Evolutionary conservation across 805 yeast species (phyloP), one percentile per base, ranked within the genome.

Genomic region (Candida glaebosa): DNA sequence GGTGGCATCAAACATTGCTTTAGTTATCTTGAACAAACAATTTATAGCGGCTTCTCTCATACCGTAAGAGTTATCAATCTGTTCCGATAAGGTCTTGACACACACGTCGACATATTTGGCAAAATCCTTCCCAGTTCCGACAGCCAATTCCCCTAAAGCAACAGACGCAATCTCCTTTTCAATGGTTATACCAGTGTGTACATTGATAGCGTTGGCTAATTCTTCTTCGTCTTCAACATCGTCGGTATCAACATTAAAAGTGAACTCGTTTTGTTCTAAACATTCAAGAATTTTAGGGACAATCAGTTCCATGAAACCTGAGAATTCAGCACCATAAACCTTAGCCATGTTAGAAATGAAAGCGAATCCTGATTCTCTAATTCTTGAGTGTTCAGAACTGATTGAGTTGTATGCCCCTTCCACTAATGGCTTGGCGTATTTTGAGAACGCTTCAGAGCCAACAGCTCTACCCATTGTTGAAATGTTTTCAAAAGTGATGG

Each of bases 401-500:
- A 91, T 76, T 41, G 95, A 82, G 43, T 73, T 73, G 59, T 87
- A 84, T 20, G 96, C 90, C 45, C 96, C 87, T 59, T 86, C 85
- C 52, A 89, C 87, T 61, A 90, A 76, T 18, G 96, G 91, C 58
- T 82, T 82, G 39, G 96, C 96, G 61, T 78, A 88, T 34, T 85
- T 80, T 32, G 87, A 79, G 69, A 93, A 93, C 0, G 88, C 73
- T 53, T 84, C 91, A 41, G 93, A 84, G 48, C 97, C 96, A 45
- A 93, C 97, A 42, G 99, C 97, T 63, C 90, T 80, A 42, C 96
- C 97, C 85, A 93, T 82, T 12, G 96, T 84, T 34, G 96, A 86
- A 51, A 93, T 79, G 57, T 93, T 85, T 71, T 93, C 99, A 52
- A 93, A 83, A 40, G 97, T 87, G 61, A 82, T 76, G 26, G 96